Percentiles rank a stretch among this genome's conserved stretches.
phyloP scores from a whole-genome alignment of 352 stramenopile genomes.

The Pythium coloratum region DNA sequence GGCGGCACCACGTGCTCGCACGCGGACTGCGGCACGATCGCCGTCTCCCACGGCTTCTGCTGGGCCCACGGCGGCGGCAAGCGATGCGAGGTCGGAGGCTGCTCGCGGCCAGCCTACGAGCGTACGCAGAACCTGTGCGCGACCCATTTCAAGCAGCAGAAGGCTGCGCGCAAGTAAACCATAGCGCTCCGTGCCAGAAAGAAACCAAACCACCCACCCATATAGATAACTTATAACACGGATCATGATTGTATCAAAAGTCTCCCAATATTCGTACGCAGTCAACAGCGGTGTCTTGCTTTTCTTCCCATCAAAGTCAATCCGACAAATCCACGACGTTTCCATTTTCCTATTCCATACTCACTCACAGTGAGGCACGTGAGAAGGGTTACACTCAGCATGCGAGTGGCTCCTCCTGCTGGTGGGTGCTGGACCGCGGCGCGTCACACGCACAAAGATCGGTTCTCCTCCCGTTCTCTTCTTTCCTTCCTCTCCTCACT shows the following conservation, averaged over 20 bases:
- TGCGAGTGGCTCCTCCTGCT: not conserved
- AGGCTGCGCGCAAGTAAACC: not conserved
- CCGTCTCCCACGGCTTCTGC: slow-evolving; percentile 48
- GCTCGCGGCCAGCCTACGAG: slow-evolving; percentile 56
- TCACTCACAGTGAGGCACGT: too few species aligned
- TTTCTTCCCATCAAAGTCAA: not conserved
- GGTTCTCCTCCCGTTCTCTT: not conserved
- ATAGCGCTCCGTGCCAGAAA: not conserved
- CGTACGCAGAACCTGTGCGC: slow-evolving; percentile 43
- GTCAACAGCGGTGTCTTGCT: not conserved
- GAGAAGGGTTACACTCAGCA: not conserved
- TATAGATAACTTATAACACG: not conserved
- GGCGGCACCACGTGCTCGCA: slow-evolving; percentile 54
- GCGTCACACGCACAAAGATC: not conserved
- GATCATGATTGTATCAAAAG: not conserved
- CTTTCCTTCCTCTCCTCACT: not conserved
- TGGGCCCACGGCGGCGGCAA: slow-evolving; percentile 47
- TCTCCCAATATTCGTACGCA: not conserved
- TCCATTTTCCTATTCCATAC: not conserved
- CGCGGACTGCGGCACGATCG: slow-evolving; percentile 49
- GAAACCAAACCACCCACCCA: not conserved
- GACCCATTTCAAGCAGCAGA: not conserved
- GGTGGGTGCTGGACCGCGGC: not conserved
- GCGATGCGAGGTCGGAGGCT: slow-evolving; percentile 45
- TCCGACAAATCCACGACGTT: not conserved